Evolutionary conservation across 768 basidiomycete genomes (phyloP).

Genomic region (Termitomyces sp.): DNA sequence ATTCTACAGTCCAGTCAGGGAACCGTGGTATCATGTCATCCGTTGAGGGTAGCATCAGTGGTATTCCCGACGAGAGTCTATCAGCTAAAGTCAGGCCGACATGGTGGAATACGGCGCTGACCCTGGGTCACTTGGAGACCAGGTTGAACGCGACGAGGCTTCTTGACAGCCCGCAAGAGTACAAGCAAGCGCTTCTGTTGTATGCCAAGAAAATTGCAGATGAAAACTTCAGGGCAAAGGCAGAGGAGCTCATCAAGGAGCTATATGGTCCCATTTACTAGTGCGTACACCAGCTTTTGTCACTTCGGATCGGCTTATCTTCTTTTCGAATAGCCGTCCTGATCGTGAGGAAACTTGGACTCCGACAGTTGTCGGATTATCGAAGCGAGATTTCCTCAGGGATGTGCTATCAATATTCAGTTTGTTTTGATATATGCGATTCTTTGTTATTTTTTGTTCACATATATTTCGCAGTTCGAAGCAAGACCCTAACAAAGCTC

Average conservation of each 20-base stretch:
- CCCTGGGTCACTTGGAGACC: conserved; percentile 86
- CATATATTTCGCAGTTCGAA: conserved; percentile 43
- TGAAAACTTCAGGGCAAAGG: conserved; percentile 83
- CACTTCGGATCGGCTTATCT: background rate
- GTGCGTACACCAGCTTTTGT: conserved; percentile 43
- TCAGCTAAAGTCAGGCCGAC: conserved; percentile 48
- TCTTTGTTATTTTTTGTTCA: background rate
- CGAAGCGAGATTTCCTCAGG: conserved; percentile 77
- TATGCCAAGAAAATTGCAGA: conserved; percentile 87
- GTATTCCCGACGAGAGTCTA: conserved; percentile 26
- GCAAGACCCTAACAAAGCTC: conserved; percentile 68
- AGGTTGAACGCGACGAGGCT: conserved; percentile 66
- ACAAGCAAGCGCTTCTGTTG: conserved; percentile 63
- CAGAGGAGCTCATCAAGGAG: conserved; percentile 88
- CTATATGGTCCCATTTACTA: conserved; percentile 87
- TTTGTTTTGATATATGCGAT: conserved; percentile 28
- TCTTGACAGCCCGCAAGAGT: conserved; percentile 82
- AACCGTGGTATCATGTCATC: conserved; percentile 49
- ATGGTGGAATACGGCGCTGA: conserved; percentile 82
- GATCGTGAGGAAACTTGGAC: conserved; percentile 61
- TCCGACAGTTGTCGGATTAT: conserved; percentile 60
- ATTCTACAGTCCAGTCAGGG: conserved; percentile 26
- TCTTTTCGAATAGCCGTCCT: conserved; percentile 47
- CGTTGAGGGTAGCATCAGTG: conserved; percentile 42
- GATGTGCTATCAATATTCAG: conserved; percentile 80